Percentiles rank a stretch among this genome's conserved stretches.
Conservation (phyloP, 345 rosid species). For the Diplotaxis tenuifolia region DNA sequence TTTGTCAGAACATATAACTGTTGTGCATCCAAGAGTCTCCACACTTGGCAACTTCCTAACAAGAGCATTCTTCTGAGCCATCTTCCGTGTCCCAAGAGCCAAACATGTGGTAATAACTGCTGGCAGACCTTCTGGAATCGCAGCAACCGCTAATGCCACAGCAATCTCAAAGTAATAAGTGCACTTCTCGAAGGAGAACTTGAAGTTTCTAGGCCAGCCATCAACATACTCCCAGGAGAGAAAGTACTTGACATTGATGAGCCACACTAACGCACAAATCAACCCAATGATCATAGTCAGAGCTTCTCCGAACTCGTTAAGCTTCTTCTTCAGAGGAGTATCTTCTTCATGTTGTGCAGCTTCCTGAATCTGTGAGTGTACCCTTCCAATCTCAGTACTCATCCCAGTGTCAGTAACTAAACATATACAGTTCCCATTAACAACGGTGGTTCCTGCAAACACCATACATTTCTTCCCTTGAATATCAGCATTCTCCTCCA, state of each 20-base stretch:
- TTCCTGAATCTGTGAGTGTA: conserved; percentile 89
- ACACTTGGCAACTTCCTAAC: conserved; percentile 93
- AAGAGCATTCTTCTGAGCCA: conserved; percentile 96
- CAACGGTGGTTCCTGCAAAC: conserved; percentile 87
- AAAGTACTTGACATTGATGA: conserved; percentile 90
- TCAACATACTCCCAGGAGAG: conserved; percentile 89
- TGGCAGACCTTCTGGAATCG: conserved; percentile 96
- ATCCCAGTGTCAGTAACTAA: conserved; percentile 77
- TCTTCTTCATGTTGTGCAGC: conserved; percentile 84
- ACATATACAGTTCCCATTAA: conserved; percentile 79
- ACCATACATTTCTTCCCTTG: conserved; percentile 89
- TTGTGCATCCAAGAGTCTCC: conserved; percentile 95
- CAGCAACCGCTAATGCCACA: conserved; percentile 94
- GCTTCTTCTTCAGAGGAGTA: conserved; percentile 89
- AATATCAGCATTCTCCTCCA: conserved; percentile 64
- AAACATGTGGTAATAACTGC: conserved; percentile 95
- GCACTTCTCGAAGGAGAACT: conserved; percentile 94
- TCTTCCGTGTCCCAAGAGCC: conserved; percentile 93
- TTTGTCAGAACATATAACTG: conserved; percentile 90
- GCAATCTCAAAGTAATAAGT: conserved; percentile 98
- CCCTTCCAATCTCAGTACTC: conserved; percentile 84
- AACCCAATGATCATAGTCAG: conserved; percentile 81
- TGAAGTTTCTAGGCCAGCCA: conserved; percentile 86
- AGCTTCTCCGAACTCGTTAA: conserved; percentile 83
- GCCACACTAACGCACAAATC: conserved; percentile 84